phyloP scores from a whole-genome alignment of 2,329 filamentous ascomycete genomes.

The Trichophyton equinum region DNA sequence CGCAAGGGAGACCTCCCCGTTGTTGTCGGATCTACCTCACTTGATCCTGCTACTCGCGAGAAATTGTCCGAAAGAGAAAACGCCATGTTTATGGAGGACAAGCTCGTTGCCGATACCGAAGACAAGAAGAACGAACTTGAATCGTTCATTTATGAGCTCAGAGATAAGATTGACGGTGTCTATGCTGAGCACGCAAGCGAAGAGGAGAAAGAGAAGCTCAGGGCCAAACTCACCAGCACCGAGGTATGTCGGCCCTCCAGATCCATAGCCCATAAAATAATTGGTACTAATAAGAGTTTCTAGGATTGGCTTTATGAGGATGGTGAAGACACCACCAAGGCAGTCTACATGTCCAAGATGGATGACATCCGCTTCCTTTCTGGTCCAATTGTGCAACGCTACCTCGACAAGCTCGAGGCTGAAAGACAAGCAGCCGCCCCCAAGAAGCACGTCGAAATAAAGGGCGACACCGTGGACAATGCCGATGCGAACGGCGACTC shows the following conservation, averaged over 20 bases:
- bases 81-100: conserved; percentile 93
- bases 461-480: conserved; percentile 68
- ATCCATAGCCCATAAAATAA: neutral
- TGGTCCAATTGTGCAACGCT: conserved; percentile 82
- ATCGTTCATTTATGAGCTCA: conserved; percentile 91
- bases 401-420: conserved; percentile 86
- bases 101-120: conserved; percentile 93
- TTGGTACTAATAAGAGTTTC: conserved; percentile 14
- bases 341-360: conserved; percentile 84
- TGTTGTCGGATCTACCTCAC: conserved; percentile 64
- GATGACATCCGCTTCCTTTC: conserved; percentile 87
- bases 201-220: conserved; percentile 81
- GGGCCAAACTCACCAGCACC: conserved; percentile 64
- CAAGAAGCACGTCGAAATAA: conserved; percentile 52
- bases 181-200: conserved; percentile 82
- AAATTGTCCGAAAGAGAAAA: conserved; percentile 68
- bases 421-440: conserved; percentile 61
- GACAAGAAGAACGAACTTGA: conserved; percentile 99
- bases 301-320: conserved; percentile 99
- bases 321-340: conserved; percentile 87
- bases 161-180: conserved; percentile 85
- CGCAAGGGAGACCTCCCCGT: conserved; percentile 93
- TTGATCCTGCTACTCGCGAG: conserved; percentile 57
- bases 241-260: conserved; percentile 54
- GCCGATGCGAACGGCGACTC: conserved; percentile 37